Conservation (phyloP, 306 rosid species). For the Quercus gilva region DNA sequence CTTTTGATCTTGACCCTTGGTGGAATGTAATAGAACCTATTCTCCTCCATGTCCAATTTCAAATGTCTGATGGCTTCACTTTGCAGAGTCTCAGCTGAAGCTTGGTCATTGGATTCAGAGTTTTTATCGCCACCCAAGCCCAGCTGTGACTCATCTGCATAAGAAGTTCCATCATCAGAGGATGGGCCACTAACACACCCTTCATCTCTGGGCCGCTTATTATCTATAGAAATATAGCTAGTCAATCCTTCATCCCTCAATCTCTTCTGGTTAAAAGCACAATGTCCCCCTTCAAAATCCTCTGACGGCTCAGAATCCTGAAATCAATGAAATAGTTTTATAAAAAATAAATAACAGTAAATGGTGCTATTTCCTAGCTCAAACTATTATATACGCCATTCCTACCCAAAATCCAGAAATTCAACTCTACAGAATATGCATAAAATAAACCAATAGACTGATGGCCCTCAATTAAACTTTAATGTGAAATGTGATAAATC, state of each 20-base stretch:
- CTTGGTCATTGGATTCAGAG: slow-evolving; percentile 20
- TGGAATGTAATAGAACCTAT: slow-evolving; percentile 67
- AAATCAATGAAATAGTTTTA: not conserved
- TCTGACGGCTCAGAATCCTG: slow-evolving; percentile 44
- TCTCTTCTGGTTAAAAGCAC: slow-evolving; percentile 24
- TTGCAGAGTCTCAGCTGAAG: slow-evolving; percentile 27
- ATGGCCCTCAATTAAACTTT: not conserved
- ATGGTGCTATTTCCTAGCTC: slow-evolving; percentile 12
- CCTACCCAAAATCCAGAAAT: not conserved
- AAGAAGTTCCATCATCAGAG: slow-evolving; percentile 17
- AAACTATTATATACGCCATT: not conserved
- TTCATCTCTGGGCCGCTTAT: slow-evolving; percentile 19
- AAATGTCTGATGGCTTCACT: slow-evolving; percentile 50
- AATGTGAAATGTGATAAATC: not conserved
- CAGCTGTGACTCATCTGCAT: slow-evolving; percentile 1
- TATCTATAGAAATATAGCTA: slow-evolving; percentile 6
- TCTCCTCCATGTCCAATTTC: slow-evolving; percentile 83
- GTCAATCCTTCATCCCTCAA: slow-evolving; percentile 17
- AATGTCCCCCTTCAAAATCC: slow-evolving; percentile 9
- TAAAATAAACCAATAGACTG: not conserved
- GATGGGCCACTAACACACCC: slow-evolving; percentile 12
- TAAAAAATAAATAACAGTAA: not conserved
- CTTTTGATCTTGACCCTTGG: slow-evolving; percentile 46
- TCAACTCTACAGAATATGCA: not conserved
- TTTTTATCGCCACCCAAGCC: slow-evolving; percentile 15